Base-by-base conservation (phyloP, 768 basidiomycete species). In the Fibroporia radiculosa region DNA sequence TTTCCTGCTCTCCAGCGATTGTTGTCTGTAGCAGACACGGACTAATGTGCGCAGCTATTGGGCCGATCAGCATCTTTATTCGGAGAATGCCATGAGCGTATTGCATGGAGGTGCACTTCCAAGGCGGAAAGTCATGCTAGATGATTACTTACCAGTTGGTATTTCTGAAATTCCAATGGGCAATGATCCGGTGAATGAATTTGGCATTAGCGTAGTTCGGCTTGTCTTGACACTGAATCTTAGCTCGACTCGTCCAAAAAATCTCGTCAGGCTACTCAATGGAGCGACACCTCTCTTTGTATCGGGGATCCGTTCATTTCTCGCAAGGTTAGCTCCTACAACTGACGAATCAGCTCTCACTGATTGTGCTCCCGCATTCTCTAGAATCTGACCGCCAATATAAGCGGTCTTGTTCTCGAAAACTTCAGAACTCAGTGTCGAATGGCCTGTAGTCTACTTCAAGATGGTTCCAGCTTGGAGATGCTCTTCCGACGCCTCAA, bases 11-110 rank as follows among this genome's bases (percentile, higher is more conserved):
- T 36, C 43, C 29, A 16, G 1, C n/a, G 23, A 26, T 10, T 41
- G 27, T 44, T 13, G 31, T 40, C 16, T 18, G 27, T 29, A 23
- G 6, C 48, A 77, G 77, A n/a, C n/a, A n/a, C n/a, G n/a, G n/a
- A n/a, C n/a, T n/a, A n/a, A n/a, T n/a, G n/a, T 24, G 28, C 23
- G 4, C 48, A 78, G 77, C 25, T 76, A 68, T 52, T 79, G 73
- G 72, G 66, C 57, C 5, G 11, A 57, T 22, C 62, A 65, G 25
- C 71, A 71, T 44, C 42, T 66, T 3, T 70, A 69, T 46, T 38
- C 43, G 18, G 6, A 7, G 14, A n/a, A 16, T 27, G 23, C 26
- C 23, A 42, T 42, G 20, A 40, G 38, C 24, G 38, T 40, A 8
- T 6, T 18, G 16, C 20, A 40, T 23, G 38, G 38, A 11, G 38